Evolutionary conservation across 1,284 basidiomycete species (phyloP).

Genomic region (Cystobasidiaceae sp.): DNA sequence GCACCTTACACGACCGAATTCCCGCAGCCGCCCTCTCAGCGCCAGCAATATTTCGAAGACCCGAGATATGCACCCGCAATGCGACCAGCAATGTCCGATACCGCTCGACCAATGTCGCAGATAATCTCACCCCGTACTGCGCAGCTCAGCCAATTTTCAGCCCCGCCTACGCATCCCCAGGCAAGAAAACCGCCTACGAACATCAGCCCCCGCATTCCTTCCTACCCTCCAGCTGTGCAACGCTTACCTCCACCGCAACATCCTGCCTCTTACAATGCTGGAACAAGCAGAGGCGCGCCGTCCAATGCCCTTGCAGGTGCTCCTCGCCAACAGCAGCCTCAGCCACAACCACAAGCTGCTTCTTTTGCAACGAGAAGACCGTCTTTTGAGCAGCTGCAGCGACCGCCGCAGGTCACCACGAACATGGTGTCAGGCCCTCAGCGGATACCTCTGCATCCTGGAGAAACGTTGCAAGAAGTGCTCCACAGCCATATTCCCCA

Average conservation of each 20-base stretch:
- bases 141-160: not conserved
- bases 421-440: constrained; percentile 3
- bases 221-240: constrained; percentile 11
- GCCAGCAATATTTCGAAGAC: constrained; percentile 16
- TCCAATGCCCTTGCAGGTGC: too few relatives aligned
- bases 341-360: not conserved
- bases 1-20: not conserved
- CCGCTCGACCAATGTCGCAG: not conserved
- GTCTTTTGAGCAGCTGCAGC: not conserved
- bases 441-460: constrained; percentile 16
- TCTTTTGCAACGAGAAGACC: not conserved
- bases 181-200: constrained; percentile 8
- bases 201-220: constrained; percentile 4
- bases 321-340: too few relatives aligned
- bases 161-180: constrained; percentile 2
- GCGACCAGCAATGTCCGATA: not conserved
- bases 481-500: not conserved
- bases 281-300: too few relatives aligned
- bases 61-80: constrained; percentile 1
- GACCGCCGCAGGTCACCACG: not conserved
- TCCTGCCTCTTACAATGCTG: too few relatives aligned
- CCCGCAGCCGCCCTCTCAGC: not conserved
- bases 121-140: not conserved
- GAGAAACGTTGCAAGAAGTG: constrained; percentile 20
- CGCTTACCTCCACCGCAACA: not conserved